These are phyloP conservation scores for Austroboletus novae-zelandiae DNA, from an alignment of 1,284 basidiomycete species.

Conservation along the genomic window DNA sequence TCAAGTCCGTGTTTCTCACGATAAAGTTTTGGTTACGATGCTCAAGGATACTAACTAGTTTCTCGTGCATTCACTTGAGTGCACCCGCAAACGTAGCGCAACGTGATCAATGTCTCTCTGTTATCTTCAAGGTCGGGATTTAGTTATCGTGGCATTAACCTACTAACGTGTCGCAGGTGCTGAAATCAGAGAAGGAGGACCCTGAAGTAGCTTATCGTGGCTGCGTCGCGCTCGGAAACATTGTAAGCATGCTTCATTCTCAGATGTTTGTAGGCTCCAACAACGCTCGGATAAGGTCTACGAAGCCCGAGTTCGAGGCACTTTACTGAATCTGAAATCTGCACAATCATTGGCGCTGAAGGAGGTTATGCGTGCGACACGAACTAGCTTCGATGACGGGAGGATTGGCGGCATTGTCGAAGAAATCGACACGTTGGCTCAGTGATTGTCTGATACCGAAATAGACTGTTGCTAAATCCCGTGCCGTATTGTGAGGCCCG, in stretches of 20 bases:
- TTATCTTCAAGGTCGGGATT: conserved; percentile 47
- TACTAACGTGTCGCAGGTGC: conserved; percentile 44
- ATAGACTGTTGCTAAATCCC: no score
- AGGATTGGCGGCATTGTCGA: conserved; percentile 50
- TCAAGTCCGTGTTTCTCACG: conserved; percentile 61
- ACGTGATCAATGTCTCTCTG: conserved; percentile 39
- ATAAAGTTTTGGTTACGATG: background rate
- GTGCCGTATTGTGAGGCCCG: no score
- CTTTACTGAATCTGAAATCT: conserved; percentile 39
- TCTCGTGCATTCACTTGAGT: conserved; percentile 57
- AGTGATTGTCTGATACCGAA: conserved; percentile 1
- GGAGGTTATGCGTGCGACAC: conserved; percentile 40
- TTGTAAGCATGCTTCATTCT: conserved; percentile 49
- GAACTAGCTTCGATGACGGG: conserved; percentile 51
- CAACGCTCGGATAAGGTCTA: conserved; percentile 40
- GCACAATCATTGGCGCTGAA: conserved; percentile 36
- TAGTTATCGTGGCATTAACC: conserved; percentile 3
- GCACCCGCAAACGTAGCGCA: conserved; percentile 37
- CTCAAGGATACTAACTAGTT: conserved; percentile 37
- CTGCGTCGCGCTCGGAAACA: conserved; percentile 85
- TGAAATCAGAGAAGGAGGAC: conserved; percentile 70
- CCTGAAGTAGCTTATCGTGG: conserved; percentile 84
- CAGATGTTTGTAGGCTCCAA: background rate
- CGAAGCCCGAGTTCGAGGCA: conserved; percentile 40
- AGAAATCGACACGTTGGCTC: conserved; percentile 44